Percentiles rank a stretch among this genome's conserved stretches.
phyloP scores from a whole-genome alignment of 2,329 filamentous ascomycete genomes.

The Fusarium longipes region DNA sequence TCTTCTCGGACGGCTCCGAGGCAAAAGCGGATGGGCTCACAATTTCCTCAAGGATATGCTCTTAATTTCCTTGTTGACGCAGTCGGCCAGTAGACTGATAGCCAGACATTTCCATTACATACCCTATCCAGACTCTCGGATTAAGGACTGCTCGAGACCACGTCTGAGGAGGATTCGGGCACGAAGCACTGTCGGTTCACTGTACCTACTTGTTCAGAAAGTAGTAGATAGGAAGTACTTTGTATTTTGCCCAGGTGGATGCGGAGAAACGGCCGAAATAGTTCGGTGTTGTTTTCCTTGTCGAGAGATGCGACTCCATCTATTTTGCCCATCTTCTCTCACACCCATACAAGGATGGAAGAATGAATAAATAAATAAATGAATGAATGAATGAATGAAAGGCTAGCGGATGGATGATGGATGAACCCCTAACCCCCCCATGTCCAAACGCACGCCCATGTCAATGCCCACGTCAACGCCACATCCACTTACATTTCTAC shows the following conservation, averaged over 20 bases:
- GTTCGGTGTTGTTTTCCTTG: constrained; percentile 38
- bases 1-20: background rate
- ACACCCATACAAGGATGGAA: constrained; percentile 24
- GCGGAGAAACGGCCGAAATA: constrained; percentile 16
- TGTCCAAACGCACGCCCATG: constrained; percentile 11
- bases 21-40: background rate
- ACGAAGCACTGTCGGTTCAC: background rate
- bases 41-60: constrained; percentile 12
- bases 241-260: constrained; percentile 20
- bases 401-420: constrained; percentile 4
- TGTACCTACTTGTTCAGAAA: background rate
- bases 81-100: constrained; percentile 5
- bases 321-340: constrained; percentile 14
- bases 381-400: background rate
- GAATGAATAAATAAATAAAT: constrained; percentile 2
- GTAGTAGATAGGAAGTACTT: constrained; percentile 23
- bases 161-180: constrained; percentile 11
- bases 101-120: constrained; percentile 34
- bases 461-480: constrained; percentile 11
- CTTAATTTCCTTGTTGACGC: constrained; percentile 19
- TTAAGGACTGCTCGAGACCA: constrained; percentile 38
- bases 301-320: constrained; percentile 29
- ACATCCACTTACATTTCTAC: constrained; percentile 16
- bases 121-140: constrained; percentile 37
- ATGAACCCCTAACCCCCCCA: constrained; percentile 8